Conservation (phyloP, 169 alveolate genomes). For the Toxoplasma gondii region DNA sequence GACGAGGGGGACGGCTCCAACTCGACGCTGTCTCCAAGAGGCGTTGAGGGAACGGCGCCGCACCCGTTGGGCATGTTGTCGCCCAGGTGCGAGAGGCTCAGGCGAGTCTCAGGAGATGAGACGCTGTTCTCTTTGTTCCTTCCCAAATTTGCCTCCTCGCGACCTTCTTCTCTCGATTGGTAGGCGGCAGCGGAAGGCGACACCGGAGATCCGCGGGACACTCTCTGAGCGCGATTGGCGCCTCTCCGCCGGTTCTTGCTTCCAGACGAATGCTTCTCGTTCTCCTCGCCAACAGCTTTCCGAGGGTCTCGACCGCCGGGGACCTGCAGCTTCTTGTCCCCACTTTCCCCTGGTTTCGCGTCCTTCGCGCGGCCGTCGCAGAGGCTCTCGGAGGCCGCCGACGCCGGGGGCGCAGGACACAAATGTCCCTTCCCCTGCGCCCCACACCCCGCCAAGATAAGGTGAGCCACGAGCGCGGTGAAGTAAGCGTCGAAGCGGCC, state of each 20-base stretch:
- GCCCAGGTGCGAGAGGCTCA: no score
- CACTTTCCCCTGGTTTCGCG: not conserved
- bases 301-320: no score
- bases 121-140: no score
- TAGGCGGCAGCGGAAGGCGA: not conserved
- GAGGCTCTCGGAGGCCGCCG: not conserved
- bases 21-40: not conserved
- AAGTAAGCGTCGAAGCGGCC: slow-evolving; percentile 54
- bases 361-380: not conserved
- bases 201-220: not conserved
- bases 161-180: no score
- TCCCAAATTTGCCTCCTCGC: no score
- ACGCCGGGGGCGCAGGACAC: no score
- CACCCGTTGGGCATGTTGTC: no score
- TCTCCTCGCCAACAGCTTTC: no score
- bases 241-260: no score
- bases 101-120: no score
- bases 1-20: not conserved
- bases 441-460: slow-evolving; percentile 7
- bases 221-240: not conserved
- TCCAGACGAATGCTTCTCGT: no score
- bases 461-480: slow-evolving; percentile 26
- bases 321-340: not conserved
- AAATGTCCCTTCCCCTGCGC: not conserved
- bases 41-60: no score